phyloP scores from a whole-genome alignment of 164 flowering plant species.

The Vitis vinifera region DNA sequence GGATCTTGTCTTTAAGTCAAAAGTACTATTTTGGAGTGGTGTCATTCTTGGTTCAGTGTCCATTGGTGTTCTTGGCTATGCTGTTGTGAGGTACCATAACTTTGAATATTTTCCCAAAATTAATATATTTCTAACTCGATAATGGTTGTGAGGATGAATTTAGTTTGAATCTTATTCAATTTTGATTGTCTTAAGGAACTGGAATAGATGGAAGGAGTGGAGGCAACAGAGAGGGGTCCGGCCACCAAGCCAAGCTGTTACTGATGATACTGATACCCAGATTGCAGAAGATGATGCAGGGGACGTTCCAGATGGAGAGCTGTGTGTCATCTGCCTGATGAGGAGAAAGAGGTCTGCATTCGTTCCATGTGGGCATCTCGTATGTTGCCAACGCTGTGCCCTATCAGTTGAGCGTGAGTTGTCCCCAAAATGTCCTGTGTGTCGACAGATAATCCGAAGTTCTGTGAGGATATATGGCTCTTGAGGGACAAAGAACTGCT shows the following conservation, averaged over 20 bases:
- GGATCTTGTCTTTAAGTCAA: conserved; percentile 52
- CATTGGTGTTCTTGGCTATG: conserved; percentile 70
- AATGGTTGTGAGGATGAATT: background rate
- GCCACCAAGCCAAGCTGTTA: conserved; percentile 17
- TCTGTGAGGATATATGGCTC: conserved; percentile 65
- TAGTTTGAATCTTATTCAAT: too few species aligned
- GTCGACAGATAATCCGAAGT: conserved; percentile 62
- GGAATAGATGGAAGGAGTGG: conserved; percentile 77
- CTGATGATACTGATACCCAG: conserved; percentile 10
- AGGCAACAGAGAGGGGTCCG: conserved; percentile 40
- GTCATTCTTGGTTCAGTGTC: conserved; percentile 63
- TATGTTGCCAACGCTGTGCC: conserved; percentile 82
- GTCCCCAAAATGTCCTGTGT: conserved; percentile 82
- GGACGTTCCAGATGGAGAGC: conserved; percentile 67
- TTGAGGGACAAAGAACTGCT: conserved; percentile 25
- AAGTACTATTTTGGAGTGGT: conserved; percentile 63
- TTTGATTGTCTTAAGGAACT: conserved; percentile 51
- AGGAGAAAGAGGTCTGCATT: conserved; percentile 76
- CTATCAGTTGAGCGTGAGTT: conserved; percentile 56
- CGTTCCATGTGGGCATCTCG: conserved; percentile 90
- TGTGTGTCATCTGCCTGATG: conserved; percentile 78
- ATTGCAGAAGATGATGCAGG: conserved; percentile 39
- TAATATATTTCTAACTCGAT: background rate
- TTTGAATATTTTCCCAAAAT: background rate
- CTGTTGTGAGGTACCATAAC: conserved; percentile 54